These are phyloP conservation scores for Rossbeevera mucosa DNA, from an alignment of 768 basidiomycete species.

Conservation along the genomic window DNA sequence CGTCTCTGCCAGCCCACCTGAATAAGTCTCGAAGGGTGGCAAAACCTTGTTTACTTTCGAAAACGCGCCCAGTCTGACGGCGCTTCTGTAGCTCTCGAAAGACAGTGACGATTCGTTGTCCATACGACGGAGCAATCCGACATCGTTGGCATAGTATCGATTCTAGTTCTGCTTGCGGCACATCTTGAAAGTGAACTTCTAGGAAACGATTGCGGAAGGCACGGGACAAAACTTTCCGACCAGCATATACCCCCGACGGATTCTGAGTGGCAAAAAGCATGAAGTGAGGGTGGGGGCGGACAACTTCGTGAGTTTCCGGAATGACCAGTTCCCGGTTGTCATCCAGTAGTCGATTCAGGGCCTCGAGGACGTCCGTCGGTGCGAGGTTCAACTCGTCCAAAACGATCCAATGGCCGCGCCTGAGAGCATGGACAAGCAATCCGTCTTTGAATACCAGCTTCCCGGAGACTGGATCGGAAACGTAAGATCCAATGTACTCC, in stretches of 20 bases:
- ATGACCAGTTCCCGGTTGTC: slow-evolving; percentile 96
- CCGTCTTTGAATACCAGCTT: slow-evolving; percentile 95
- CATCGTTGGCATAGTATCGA: slow-evolving; percentile 91
- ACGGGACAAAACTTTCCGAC: slow-evolving; percentile 89
- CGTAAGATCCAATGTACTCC: slow-evolving; percentile 95
- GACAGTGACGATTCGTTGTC: slow-evolving; percentile 83
- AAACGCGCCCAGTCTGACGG: slow-evolving; percentile 85
- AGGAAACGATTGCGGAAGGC: slow-evolving; percentile 97
- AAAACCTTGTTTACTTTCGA: slow-evolving; percentile 96
- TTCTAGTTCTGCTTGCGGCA: slow-evolving; percentile 90
- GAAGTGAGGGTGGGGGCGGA: slow-evolving; percentile 91
- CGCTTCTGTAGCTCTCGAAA: slow-evolving; percentile 92
- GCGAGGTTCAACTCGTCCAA: slow-evolving; percentile 97
- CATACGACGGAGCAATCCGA: slow-evolving; percentile 90
- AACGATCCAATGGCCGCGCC: slow-evolving; percentile 95
- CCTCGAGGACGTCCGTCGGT: slow-evolving; percentile 96
- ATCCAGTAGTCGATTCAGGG: slow-evolving; percentile 91
- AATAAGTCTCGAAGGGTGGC: slow-evolving; percentile 96
- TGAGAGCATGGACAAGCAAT: slow-evolving; percentile 84
- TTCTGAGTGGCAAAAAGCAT: slow-evolving; percentile 99
- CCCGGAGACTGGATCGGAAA: slow-evolving; percentile 89
- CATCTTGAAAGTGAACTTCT: slow-evolving; percentile 96
- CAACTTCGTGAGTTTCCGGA: slow-evolving; percentile 92
- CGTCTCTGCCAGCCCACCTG: slow-evolving; percentile 92
- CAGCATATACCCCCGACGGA: slow-evolving; percentile 92